A percentile compares a stretch with the other conserved stretches of the same genome.
Conservation (phyloP, 139 green algal genomes). For the Klebsormidium nitens region DNA sequence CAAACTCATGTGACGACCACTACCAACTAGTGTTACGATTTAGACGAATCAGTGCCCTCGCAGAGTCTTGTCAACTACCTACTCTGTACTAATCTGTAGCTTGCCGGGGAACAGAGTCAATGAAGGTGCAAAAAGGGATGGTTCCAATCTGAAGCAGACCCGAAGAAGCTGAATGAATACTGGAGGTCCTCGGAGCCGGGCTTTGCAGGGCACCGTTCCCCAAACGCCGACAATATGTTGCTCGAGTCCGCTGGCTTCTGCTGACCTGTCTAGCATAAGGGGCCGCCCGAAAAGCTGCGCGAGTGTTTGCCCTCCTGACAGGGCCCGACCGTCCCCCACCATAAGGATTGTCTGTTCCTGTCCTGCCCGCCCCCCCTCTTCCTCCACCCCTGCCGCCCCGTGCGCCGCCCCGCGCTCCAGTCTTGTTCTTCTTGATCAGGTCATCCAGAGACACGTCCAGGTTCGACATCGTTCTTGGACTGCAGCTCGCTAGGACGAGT, state of each 20-base stretch:
- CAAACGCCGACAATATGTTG: background rate
- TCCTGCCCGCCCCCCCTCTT: conserved; percentile 6
- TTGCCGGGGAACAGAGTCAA: conserved; percentile 1
- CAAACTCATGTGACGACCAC: no score
- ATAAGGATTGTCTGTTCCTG: background rate
- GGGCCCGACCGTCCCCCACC: conserved; percentile 21
- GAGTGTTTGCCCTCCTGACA: conserved; percentile 9
- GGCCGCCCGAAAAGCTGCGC: conserved; percentile 5
- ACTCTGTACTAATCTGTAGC: no score
- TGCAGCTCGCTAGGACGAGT: no score
- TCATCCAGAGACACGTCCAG: conserved; percentile 43
- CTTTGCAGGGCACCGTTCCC: background rate
- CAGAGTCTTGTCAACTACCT: no score
- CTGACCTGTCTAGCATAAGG: conserved; percentile 27
- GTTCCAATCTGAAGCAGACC: conserved; percentile 2
- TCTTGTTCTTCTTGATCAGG: conserved; percentile 40
- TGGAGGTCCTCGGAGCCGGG: background rate
- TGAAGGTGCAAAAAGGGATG: background rate
- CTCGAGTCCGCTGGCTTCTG: conserved; percentile 1
- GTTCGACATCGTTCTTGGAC: no score
- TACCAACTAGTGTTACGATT: no score
- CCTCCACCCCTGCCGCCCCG: conserved; percentile 15
- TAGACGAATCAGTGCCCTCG: no score
- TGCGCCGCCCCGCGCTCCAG: background rate
- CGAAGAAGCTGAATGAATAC: background rate